Evolutionary conservation across 352 stramenopile genomes (phyloP).

Genomic region (Phytopythium oedochilum): DNA sequence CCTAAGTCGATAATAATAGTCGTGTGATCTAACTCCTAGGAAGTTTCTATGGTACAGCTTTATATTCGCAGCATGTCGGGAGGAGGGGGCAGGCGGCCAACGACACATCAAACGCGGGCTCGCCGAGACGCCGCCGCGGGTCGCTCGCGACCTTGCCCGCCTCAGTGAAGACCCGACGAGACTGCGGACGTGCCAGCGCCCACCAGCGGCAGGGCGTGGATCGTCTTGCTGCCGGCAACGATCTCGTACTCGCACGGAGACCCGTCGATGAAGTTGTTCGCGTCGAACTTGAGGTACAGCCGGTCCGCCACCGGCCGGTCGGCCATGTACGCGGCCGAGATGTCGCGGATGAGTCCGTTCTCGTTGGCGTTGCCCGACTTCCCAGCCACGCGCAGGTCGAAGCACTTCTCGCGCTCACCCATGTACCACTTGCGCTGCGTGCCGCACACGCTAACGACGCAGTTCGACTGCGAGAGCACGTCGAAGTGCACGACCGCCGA

Average conservation of each 20-base stretch:
- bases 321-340: slow-evolving; percentile 60
- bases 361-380: slow-evolving; percentile 46
- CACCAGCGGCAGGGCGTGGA: slow-evolving; percentile 18
- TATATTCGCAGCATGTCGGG: slow-evolving; percentile 8
- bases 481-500: slow-evolving; percentile 67
- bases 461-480: slow-evolving; percentile 60
- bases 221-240: slow-evolving; percentile 53
- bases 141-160: background rate
- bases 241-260: slow-evolving; percentile 67
- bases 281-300: slow-evolving; percentile 79
- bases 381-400: slow-evolving; percentile 60
- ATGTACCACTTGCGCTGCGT: slow-evolving; percentile 59
- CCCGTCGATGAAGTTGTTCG: slow-evolving; percentile 70
- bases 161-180: background rate
- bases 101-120: background rate
- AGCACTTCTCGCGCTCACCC: slow-evolving; percentile 59
- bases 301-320: slow-evolving; percentile 46
- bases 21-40: no score
- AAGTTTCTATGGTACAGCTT: slow-evolving; percentile 10
- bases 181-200: slow-evolving; percentile 6
- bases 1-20: no score
- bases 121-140: background rate
- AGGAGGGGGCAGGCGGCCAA: background rate
- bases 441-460: slow-evolving; percentile 71
- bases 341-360: slow-evolving; percentile 61